These are phyloP conservation scores for Zygosaccharomyces bailii DNA, from an alignment of 805 yeast genomes.

Conservation along the genomic window DNA sequence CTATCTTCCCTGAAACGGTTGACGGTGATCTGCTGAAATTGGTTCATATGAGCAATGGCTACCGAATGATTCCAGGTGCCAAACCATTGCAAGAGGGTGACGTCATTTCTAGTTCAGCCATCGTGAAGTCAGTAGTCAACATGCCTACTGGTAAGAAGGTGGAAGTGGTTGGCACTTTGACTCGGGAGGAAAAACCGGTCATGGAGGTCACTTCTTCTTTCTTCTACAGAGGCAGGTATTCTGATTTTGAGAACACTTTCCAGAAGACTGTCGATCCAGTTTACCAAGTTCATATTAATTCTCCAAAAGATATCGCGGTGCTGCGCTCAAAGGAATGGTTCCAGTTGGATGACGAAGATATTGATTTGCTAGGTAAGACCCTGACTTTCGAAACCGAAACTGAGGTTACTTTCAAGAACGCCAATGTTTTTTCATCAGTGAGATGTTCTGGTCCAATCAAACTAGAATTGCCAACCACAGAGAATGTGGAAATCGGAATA, in stretches of 20 bases:
- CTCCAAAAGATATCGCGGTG: constrained; percentile 89
- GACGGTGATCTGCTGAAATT: constrained; percentile 94
- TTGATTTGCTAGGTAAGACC: constrained; percentile 72
- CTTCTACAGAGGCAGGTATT: constrained; percentile 91
- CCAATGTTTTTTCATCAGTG: constrained; percentile 72
- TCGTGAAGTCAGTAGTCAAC: constrained; percentile 82
- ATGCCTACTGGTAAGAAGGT: constrained; percentile 93
- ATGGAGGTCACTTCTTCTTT: constrained; percentile 94
- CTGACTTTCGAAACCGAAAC: constrained; percentile 89
- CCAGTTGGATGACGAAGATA: constrained; percentile 65
- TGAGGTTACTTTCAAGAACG: constrained; percentile 73
- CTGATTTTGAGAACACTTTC: constrained; percentile 88
- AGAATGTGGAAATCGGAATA: constrained; percentile 75
- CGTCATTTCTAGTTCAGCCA: constrained; percentile 75
- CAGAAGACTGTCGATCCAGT: constrained; percentile 85
- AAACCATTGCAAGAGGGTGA: constrained; percentile 87
- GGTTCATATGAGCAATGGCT: constrained; percentile 93
- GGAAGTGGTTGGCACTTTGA: constrained; percentile 86
- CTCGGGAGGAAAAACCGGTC: constrained; percentile 72
- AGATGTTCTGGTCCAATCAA: constrained; percentile 79
- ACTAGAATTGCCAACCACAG: constrained; percentile 89
- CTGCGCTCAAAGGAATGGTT: constrained; percentile 97
- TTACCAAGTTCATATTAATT: constrained; percentile 64
- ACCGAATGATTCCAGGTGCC: constrained; percentile 89
- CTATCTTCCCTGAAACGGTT: constrained; percentile 94